These are phyloP conservation scores for Xylariaceae sp. DNA, from an alignment of 2,329 filamentous ascomycete species.

Conservation along the genomic window DNA sequence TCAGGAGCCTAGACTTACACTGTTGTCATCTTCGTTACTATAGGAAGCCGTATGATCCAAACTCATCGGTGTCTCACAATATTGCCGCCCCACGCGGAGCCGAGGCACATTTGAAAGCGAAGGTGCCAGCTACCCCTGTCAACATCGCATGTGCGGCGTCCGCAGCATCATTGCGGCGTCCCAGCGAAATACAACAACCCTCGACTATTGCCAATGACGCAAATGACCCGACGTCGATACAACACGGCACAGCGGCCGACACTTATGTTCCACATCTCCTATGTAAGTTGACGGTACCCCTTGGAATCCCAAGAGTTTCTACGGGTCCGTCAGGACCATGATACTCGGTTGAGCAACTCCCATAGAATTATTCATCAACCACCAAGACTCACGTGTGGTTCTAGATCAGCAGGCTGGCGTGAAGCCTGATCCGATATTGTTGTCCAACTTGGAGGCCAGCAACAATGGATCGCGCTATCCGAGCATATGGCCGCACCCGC, in stretches of 20 bases:
- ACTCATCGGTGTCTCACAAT: constrained; percentile 15
- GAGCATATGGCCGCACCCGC: constrained; percentile 25
- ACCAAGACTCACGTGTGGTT: constrained; percentile 22
- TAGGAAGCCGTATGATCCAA: constrained; percentile 25
- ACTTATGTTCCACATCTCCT: constrained; percentile 40
- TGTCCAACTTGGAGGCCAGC: constrained; percentile 22
- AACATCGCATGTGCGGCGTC: constrained; percentile 27
- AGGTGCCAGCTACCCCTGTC: constrained; percentile 25
- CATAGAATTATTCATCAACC: too few species aligned
- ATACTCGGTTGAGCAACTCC: too few species aligned
- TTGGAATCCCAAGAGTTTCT: constrained; percentile 11
- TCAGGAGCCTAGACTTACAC: constrained; percentile 5
- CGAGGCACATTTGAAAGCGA: constrained; percentile 36
- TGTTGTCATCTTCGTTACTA: constrained; percentile 13
- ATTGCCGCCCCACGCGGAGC: constrained; percentile 24
- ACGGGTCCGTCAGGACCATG: too few species aligned
- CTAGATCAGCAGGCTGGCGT: constrained; percentile 22
- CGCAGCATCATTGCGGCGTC: constrained; percentile 15
- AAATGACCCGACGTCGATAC: constrained; percentile 11
- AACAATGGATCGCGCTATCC: constrained; percentile 22
- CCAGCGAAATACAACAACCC: constrained; percentile 17
- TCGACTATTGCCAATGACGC: constrained; percentile 17
- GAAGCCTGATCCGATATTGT: constrained; percentile 26
- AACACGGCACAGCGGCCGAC: constrained; percentile 26
- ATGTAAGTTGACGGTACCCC: constrained; percentile 32